phyloP scores from a whole-genome alignment of 1,284 basidiomycete genomes.

The Caloboletus firmus region DNA sequence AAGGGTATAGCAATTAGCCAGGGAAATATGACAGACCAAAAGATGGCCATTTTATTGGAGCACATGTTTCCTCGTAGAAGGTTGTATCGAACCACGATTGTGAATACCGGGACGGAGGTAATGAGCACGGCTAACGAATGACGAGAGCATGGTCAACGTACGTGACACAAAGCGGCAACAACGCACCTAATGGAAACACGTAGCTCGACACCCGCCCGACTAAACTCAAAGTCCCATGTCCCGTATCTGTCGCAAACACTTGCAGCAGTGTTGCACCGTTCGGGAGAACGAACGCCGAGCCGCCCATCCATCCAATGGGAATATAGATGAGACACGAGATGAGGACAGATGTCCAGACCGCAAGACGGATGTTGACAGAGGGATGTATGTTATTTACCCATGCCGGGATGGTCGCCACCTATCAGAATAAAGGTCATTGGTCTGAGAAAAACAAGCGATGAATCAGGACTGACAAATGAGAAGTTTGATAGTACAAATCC shows the following conservation, averaged over 20 bases:
- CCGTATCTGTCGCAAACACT: slow-evolving; percentile 6
- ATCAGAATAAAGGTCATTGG: neutral
- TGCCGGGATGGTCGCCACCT: slow-evolving; percentile 27
- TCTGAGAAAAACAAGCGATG: neutral
- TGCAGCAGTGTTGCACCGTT: slow-evolving; percentile 19
- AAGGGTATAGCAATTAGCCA: slow-evolving; percentile 27
- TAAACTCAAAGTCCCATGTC: slow-evolving; percentile 1
- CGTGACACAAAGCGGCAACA: neutral
- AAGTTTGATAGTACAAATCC: slow-evolving; percentile 30
- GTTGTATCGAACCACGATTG: slow-evolving; percentile 28
- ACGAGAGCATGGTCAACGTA: neutral
- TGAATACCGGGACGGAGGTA: slow-evolving; percentile 27
- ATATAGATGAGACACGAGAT: slow-evolving; percentile 28
- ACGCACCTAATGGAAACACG: slow-evolving; percentile 25
- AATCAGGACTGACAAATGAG: slow-evolving; percentile 19
- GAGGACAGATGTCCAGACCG: slow-evolving; percentile 25
- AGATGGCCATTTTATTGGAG: slow-evolving; percentile 25
- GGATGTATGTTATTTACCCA: slow-evolving; percentile 32
- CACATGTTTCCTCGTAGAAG: slow-evolving; percentile 28
- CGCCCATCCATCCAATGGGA: slow-evolving; percentile 27
- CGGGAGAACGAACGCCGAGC: slow-evolving; percentile 12
- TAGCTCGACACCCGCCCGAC: slow-evolving; percentile 23
- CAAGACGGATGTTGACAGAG: slow-evolving; percentile 20
- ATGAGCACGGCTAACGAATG: slow-evolving; percentile 25
- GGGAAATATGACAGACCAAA: slow-evolving; percentile 27